Evolutionary conservation across 2,329 filamentous ascomycete genomes (phyloP).

Genomic region (Sclerotiophoma versabilis): DNA sequence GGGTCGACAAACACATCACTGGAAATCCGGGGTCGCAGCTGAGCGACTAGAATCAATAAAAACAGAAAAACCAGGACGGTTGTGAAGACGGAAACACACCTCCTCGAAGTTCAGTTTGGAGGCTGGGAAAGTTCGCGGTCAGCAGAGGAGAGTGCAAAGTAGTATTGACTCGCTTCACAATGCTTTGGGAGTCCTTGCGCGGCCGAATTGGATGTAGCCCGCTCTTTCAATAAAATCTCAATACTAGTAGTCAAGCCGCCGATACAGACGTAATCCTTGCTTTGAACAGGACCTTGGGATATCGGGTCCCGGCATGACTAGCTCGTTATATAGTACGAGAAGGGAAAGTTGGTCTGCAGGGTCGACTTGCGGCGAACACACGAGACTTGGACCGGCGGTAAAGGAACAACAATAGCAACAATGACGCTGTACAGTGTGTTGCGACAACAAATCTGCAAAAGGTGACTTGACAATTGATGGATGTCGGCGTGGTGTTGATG

Average conservation of each 20-base stretch:
- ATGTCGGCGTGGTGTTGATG: not conserved
- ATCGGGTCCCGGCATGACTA: not conserved
- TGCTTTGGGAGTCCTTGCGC: not conserved
- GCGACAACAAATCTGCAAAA: not conserved
- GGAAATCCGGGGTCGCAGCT: not conserved
- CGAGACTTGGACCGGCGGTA: not conserved
- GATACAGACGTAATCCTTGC: not conserved
- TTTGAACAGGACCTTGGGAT: not conserved
- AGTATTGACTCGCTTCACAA: not conserved
- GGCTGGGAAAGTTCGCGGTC: not conserved
- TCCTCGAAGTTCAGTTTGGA: not conserved
- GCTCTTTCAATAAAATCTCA: not conserved
- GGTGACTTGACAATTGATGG: not conserved
- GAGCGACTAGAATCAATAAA: not conserved
- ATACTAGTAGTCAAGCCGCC: not conserved
- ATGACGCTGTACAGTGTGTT: not conserved
- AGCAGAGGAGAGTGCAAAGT: not conserved
- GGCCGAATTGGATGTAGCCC: not conserved
- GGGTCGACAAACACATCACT: not conserved
- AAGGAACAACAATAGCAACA: not conserved
- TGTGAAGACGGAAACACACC: too few species aligned
- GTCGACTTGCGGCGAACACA: not conserved
- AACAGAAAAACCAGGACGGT: too few species aligned
- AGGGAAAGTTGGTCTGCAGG: not conserved
- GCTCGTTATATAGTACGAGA: not conserved